Conservation (phyloP, 1,284 basidiomycete genomes). For the Volvariella surrecta region DNA sequence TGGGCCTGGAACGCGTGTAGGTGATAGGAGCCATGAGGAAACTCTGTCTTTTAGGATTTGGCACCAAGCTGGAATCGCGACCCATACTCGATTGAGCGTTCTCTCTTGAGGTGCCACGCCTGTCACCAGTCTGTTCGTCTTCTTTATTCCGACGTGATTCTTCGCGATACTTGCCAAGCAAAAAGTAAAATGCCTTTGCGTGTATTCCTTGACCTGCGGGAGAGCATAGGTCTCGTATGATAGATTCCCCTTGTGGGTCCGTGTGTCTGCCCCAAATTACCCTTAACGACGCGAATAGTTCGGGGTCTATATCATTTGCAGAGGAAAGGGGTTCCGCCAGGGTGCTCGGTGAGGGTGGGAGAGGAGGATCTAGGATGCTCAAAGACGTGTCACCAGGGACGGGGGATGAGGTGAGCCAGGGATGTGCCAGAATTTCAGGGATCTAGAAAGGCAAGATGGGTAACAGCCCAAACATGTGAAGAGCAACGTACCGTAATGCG, state of each 20-base stretch:
- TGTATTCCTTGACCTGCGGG: slow-evolving; percentile 62
- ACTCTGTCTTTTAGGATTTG: too few relatives aligned
- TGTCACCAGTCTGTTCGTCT: slow-evolving; percentile 8
- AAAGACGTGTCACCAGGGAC: neutral
- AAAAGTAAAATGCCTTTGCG: slow-evolving; percentile 91
- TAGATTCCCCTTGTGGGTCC: slow-evolving; percentile 39
- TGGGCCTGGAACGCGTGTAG: slow-evolving; percentile 5
- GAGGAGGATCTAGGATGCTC: slow-evolving; percentile 35
- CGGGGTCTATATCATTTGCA: slow-evolving; percentile 71
- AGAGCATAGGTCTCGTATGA: slow-evolving; percentile 57
- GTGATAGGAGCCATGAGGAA: slow-evolving; percentile 1
- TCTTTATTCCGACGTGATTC: slow-evolving; percentile 49
- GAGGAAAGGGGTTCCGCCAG: slow-evolving; percentile 62
- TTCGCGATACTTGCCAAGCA: slow-evolving; percentile 76
- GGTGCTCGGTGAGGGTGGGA: slow-evolving; percentile 54
- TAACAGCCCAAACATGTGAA: slow-evolving; percentile 1
- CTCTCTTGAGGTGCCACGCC: neutral
- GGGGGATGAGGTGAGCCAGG: slow-evolving; percentile 51
- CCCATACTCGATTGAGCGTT: neutral
- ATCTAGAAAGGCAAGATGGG: slow-evolving; percentile 44
- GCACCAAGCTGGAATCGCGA: neutral
- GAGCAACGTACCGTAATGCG: slow-evolving; percentile 70
- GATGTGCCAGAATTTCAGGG: slow-evolving; percentile 80
- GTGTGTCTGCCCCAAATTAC: slow-evolving; percentile 80
- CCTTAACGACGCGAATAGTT: slow-evolving; percentile 82